Evolutionary conservation across 176 grass and related monocot genomes (phyloP), one percentile per base, ranked within the genome.

Genomic region (Raddia guianensis): DNA sequence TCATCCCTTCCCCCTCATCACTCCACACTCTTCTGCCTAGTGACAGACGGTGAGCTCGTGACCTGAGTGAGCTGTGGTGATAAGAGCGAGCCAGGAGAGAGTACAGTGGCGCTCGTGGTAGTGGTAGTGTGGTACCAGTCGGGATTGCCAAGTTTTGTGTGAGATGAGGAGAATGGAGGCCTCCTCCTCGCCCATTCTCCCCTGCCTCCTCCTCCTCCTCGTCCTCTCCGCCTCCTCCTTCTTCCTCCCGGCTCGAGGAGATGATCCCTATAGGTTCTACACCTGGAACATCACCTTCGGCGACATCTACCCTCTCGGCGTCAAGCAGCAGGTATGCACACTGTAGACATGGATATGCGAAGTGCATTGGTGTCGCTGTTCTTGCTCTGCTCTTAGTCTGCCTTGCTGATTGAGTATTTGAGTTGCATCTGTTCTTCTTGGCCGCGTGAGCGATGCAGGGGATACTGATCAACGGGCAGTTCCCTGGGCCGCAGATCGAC

Each of bases 401-500:
- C 4, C 37, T 40, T 40, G 11, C 9, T 20, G 58, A 7, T 12
- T 27, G 16, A n/a, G n/a, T n/a, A n/a, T n/a, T n/a, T n/a, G n/a
- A n/a, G 48, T 78, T 74, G 79, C 83, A 70, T 59, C 70, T 49
- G 70, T 14, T 37, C 2, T 32, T 49, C 2, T 32, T 49, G 61
- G 10, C 13, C 0, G 65, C 12, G 3, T 83, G 75, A 7, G 19
- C 45, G 43, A 6, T 76, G 85, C 90, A 98, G 95, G 95, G 92
- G 76, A 98, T 98, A 68, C 83, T 98, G 84, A 98, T 98, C 73
- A 98, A 98, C 72, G 95, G 95, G 13, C 95, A 94, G 79, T 98
- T 98, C 85, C 95, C 95, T 45, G 95, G 95, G 50, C 95, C 95
- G 61, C 95, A 89, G 88, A 98, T 98, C 80, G 92, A 98, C 51